Conservation (phyloP, 208 protist genomes). For the Acanthamoeba healyi region DNA sequence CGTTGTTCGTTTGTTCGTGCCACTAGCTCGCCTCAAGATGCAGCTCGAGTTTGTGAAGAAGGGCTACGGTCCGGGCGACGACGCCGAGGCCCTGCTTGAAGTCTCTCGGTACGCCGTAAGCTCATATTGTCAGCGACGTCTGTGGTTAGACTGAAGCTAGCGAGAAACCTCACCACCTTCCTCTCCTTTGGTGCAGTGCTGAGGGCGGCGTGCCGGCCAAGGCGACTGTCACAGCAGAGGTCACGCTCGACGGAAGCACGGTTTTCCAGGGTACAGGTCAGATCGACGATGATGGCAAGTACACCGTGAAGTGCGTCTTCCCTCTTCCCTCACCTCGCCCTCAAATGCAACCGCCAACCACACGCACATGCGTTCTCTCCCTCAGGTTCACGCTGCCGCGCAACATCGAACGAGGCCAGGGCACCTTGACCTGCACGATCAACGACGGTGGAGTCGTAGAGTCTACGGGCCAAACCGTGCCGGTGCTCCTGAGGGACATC, state of each 20-base stretch:
- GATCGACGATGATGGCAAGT: neutral
- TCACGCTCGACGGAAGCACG: neutral
- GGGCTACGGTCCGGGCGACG: slow-evolving; percentile 60
- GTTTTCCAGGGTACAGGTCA: neutral
- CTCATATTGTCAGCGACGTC: no score
- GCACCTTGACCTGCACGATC: slow-evolving; percentile 58
- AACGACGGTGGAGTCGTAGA: slow-evolving; percentile 55
- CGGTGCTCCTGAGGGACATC: slow-evolving; percentile 31
- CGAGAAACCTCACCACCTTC: no score
- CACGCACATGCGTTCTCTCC: neutral
- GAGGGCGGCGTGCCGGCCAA: slow-evolving; percentile 57
- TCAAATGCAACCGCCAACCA: neutral
- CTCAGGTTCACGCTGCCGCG: slow-evolving; percentile 24
- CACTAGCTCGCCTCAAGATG: slow-evolving; percentile 59
- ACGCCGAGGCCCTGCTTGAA: slow-evolving; percentile 30
- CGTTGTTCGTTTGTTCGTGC: neutral
- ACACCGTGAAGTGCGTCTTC: neutral
- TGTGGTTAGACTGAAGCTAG: no score
- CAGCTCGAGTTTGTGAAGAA: slow-evolving; percentile 67
- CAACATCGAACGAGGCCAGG: slow-evolving; percentile 4
- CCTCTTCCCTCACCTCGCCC: neutral
- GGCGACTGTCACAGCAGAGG: slow-evolving; percentile 3
- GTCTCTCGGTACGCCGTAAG: slow-evolving; percentile 24
- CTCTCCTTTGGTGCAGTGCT: no score
- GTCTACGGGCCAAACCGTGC: slow-evolving; percentile 16